Conservation (phyloP, 1,284 basidiomycete genomes). For the Boletus semigastroideus region DNA sequence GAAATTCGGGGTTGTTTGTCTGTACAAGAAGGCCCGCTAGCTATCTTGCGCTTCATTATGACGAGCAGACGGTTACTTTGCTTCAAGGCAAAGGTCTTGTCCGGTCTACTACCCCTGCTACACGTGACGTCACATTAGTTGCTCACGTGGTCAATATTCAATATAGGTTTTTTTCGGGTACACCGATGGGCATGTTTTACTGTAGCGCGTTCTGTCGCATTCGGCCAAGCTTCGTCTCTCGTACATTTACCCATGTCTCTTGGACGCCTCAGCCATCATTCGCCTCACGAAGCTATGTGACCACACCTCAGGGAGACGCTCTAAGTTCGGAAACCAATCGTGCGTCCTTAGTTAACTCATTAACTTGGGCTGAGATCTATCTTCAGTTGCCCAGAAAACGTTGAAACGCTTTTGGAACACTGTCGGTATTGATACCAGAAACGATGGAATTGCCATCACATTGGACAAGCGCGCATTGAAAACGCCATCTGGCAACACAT, state of each 20-base stretch:
- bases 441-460: constrained; percentile 64
- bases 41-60: constrained; percentile 26
- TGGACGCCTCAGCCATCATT: not conserved
- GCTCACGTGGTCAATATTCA: constrained; percentile 27
- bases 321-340: constrained; percentile 58
- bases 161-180: constrained; percentile 9
- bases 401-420: constrained; percentile 91
- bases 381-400: constrained; percentile 78
- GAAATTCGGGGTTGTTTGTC: constrained; percentile 50
- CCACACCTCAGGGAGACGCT: constrained; percentile 38
- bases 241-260: not conserved
- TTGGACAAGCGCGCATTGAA: constrained; percentile 86
- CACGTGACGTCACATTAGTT: constrained; percentile 26
- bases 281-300: constrained; percentile 13
- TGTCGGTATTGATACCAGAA: constrained; percentile 67
- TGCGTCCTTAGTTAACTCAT: constrained; percentile 27
- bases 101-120: not conserved
- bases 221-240: constrained; percentile 3
- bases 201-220: constrained; percentile 2
- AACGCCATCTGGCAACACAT: constrained; percentile 78
- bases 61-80: not conserved
- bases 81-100: not conserved
- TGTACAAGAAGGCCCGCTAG: not conserved
- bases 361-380: constrained; percentile 11
- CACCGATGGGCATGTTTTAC: constrained; percentile 2